phyloP scores from a whole-genome alignment of 1,284 basidiomycete genomes.

The Microbotryum violaceum region DNA sequence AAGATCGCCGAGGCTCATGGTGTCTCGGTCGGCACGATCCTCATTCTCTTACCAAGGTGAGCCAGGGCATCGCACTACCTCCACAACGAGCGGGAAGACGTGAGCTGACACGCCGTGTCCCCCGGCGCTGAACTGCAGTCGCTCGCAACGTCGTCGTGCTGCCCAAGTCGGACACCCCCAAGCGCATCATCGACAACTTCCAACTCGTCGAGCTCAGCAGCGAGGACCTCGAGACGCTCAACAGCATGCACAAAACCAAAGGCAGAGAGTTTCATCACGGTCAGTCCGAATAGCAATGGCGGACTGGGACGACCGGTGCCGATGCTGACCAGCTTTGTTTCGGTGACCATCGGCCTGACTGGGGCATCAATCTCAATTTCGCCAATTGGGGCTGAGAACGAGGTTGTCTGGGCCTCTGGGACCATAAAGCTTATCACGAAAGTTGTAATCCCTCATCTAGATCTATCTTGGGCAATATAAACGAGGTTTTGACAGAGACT shows the following conservation, averaged over 20 bases:
- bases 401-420: background rate
- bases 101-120: background rate
- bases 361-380: conserved; percentile 28
- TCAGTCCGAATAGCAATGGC: background rate
- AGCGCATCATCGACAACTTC: conserved; percentile 65
- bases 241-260: conserved; percentile 23
- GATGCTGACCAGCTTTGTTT: background rate
- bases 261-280: conserved; percentile 21
- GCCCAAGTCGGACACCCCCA: conserved; percentile 67
- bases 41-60: conserved; percentile 45
- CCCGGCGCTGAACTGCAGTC: conserved; percentile 42
- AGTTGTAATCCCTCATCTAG: too few relatives aligned
- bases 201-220: conserved; percentile 56
- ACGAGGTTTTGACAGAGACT: background rate
- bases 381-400: conserved; percentile 11
- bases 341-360: conserved; percentile 9
- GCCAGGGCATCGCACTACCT: background rate
- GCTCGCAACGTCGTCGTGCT: conserved; percentile 60
- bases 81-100: background rate
- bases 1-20: conserved; percentile 49
- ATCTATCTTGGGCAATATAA: too few relatives aligned
- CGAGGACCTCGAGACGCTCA: conserved; percentile 56
- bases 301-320: too few relatives aligned
- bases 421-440: too few relatives aligned
- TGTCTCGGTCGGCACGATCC: conserved; percentile 55